Evolutionary conservation across 2,329 filamentous ascomycete genomes (phyloP), one percentile per base, ranked within the genome.

Genomic region (Fusarium agapanthi): DNA sequence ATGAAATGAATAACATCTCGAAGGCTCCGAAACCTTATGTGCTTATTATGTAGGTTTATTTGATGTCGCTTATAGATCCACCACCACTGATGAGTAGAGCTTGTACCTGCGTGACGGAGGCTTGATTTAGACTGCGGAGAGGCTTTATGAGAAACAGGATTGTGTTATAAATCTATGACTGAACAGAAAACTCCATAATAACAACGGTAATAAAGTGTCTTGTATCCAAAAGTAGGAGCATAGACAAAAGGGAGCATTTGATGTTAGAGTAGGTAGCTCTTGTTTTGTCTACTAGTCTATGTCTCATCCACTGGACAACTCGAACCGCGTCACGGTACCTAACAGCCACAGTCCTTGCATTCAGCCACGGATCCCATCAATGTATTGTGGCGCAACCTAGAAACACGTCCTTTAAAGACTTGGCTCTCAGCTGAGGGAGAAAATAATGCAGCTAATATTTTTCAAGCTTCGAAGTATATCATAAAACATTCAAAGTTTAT

Each of bases 271-370:
- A 34, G 14, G 14, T 22, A 58, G 32, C 50, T 58, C 58, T 65
- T 72, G 51, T 64, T 64, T 61, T 54, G 48, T 61, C 60, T 51
- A 20, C 60, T 51, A n/a, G n/a, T n/a, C n/a, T n/a, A 20, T 51
- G 58, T 71, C 56, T 65, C 67, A 69, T 76, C 38, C 69, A 66
- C 67, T 75, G 43, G 65, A 62, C 70, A 75, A 67, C 71, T 64
- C 48, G 47, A 44, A 40, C 37, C 41, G 59, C 50, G 71, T 74
- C 70, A 71, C 66, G 70, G 67, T 73, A 67, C 55, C 69, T 34
- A 38, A 32, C 34, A 72, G 65, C 69, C 69, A 73, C 65, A 57
- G 24, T 22, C 55, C 38, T 28, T 16, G 16, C 7, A 30, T 13
- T 47, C 57, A 72, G 68, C 68, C 69, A 72, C 69, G 28, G 22